phyloP scores from a whole-genome alignment of 2,329 filamentous ascomycete genomes.

The Colletotrichum coccodes region DNA sequence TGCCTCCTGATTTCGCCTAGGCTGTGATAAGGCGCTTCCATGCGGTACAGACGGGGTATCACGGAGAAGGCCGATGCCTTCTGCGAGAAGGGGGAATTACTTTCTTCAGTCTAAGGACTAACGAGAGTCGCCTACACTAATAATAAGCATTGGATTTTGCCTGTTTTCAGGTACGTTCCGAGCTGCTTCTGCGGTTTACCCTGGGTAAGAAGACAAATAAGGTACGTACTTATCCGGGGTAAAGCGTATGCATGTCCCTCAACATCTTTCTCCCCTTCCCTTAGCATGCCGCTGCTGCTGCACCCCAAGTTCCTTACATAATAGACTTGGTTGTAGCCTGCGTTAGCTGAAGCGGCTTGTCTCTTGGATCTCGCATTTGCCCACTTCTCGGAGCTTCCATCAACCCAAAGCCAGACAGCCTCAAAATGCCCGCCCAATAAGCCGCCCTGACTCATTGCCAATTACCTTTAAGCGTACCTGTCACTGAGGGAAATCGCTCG shows the following conservation, averaged over 20 bases:
- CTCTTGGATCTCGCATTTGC: not conserved
- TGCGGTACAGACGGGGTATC: not conserved
- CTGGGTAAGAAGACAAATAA: not conserved
- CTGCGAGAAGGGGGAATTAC: not conserved
- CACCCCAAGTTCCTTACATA: no score
- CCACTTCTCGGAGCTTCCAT: not conserved
- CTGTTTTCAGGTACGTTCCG: not conserved
- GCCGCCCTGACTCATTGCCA: not conserved
- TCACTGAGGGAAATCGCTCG: not conserved
- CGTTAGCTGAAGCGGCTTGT: not conserved
- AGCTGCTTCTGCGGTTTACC: no score
- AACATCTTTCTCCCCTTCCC: no score
- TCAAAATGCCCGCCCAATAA: not conserved
- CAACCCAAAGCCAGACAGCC: not conserved
- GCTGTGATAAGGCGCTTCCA: not conserved
- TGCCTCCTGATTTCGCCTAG: not conserved
- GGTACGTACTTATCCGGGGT: not conserved
- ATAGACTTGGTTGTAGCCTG: not conserved
- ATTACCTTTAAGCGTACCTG: not conserved
- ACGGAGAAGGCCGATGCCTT: not conserved
- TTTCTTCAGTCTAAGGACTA: not conserved
- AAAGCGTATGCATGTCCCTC: not conserved
- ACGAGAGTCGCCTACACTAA: not conserved
- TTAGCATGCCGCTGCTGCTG: no score
- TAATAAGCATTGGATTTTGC: not conserved